Evolutionary conservation across 148 eudicot genomes (phyloP).

Genomic region (Rhododendron kiyosumense): DNA sequence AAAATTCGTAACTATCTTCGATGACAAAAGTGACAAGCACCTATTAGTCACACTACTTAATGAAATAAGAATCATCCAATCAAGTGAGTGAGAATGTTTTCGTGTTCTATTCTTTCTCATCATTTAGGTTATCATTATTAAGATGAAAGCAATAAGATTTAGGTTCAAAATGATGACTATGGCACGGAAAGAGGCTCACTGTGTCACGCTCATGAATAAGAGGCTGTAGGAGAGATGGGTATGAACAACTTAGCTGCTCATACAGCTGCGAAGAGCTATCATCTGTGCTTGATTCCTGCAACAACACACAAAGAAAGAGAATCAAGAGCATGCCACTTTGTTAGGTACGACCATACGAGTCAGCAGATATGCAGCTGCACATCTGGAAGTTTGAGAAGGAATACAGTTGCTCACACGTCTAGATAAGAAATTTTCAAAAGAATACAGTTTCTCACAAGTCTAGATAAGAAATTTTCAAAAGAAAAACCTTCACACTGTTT

Average conservation of each 20-base stretch:
- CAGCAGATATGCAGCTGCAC: background rate
- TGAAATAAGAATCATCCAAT: background rate
- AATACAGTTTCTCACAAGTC: background rate
- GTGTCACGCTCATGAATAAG: slow-evolving; percentile 91
- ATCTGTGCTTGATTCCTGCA: slow-evolving; percentile 49
- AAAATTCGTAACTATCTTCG: too few species aligned
- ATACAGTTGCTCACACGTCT: background rate
- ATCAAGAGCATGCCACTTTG: background rate
- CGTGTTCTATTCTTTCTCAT: background rate
- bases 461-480: background rate
- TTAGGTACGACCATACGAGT: too few species aligned
- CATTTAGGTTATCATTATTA: background rate
- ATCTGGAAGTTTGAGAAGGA: background rate
- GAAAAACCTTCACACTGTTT: slow-evolving; percentile 44
- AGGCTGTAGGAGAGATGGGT: slow-evolving; percentile 75
- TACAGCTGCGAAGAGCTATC: slow-evolving; percentile 62
- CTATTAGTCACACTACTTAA: background rate
- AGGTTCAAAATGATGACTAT: background rate
- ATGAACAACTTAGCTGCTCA: slow-evolving; percentile 62
- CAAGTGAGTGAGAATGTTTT: background rate
- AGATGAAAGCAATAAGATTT: background rate
- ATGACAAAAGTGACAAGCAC: background rate
- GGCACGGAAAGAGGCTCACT: slow-evolving; percentile 28
- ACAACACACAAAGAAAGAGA: slow-evolving; percentile 1
- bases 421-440: background rate